phyloP scores from a whole-genome alignment of 2,329 filamentous ascomycete species.

The Neofusicoccum umdonicola region DNA sequence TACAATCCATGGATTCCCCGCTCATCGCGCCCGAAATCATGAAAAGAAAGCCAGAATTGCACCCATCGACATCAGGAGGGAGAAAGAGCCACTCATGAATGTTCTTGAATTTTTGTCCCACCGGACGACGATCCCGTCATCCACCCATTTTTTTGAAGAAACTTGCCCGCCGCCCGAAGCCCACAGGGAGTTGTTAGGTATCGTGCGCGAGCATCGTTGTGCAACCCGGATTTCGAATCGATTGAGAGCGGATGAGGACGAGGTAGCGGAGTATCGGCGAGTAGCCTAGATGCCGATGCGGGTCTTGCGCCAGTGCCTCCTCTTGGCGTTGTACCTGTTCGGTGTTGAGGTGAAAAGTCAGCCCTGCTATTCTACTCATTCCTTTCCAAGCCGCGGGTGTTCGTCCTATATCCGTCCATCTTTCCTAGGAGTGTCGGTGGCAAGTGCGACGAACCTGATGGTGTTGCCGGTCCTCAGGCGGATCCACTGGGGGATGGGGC shows the following conservation, averaged over 20 bases:
- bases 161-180: slow-evolving; percentile 6
- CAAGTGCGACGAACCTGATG: slow-evolving; percentile 75
- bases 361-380: not conserved
- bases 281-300: slow-evolving; percentile 91
- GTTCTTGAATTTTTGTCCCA: slow-evolving; percentile 6
- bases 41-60: slow-evolving; percentile 8
- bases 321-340: slow-evolving; percentile 97
- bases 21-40: slow-evolving; percentile 18
- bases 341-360: slow-evolving; percentile 17
- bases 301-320: slow-evolving; percentile 99
- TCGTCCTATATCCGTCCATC: slow-evolving; percentile 13
- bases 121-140: slow-evolving; percentile 13
- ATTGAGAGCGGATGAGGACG: slow-evolving; percentile 16
- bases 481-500: slow-evolving; percentile 99
- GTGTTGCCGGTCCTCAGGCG: slow-evolving; percentile 97
- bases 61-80: slow-evolving; percentile 15
- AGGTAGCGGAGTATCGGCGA: slow-evolving; percentile 38
- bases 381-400: slow-evolving; percentile 19
- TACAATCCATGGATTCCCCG: slow-evolving; percentile 17
- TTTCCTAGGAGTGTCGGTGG: not conserved
- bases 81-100: slow-evolving; percentile 10
- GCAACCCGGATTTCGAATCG: slow-evolving; percentile 14
- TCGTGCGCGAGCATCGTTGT: slow-evolving; percentile 9
- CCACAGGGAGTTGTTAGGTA: not conserved
- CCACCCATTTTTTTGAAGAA: slow-evolving; percentile 1